These are phyloP conservation scores for Kodamaea restingae DNA, from an alignment of 805 yeast species.

Conservation along the genomic window DNA sequence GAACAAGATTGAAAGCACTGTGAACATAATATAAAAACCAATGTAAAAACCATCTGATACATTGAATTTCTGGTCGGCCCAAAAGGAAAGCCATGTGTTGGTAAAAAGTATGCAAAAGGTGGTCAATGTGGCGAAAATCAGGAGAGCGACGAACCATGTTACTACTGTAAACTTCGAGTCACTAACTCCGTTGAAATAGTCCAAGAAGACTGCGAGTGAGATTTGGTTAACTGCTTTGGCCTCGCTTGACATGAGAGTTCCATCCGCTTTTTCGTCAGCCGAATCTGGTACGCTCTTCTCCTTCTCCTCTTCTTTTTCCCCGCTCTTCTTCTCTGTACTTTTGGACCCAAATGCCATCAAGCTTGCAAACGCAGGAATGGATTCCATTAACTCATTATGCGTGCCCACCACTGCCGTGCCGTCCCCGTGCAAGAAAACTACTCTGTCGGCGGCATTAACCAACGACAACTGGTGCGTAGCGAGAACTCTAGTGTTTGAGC, in stretches of 20 bases:
- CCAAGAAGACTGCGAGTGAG: conserved; percentile 26
- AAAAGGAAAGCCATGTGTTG: conserved; percentile 79
- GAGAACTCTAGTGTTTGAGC: conserved; percentile 61
- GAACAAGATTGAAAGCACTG: conserved; percentile 45
- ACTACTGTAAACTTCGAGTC: neutral
- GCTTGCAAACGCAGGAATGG: conserved; percentile 30
- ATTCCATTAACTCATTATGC: conserved; percentile 44
- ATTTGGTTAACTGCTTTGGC: conserved; percentile 25
- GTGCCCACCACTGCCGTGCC: conserved; percentile 61
- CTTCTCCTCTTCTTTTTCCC: conserved; percentile 3
- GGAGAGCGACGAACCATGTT: conserved; percentile 12
- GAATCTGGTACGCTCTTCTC: neutral
- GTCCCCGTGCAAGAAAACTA: conserved; percentile 65
- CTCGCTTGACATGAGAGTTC: conserved; percentile 13
- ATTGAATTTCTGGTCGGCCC: conserved; percentile 60
- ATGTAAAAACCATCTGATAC: conserved; percentile 57
- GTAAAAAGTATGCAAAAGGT: conserved; percentile 55
- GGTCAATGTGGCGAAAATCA: conserved; percentile 31
- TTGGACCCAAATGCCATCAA: conserved; percentile 37
- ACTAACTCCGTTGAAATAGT: conserved; percentile 19
- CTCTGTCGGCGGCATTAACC: conserved; percentile 62
- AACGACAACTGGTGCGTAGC: conserved; percentile 84
- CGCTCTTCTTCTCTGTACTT: conserved; percentile 11
- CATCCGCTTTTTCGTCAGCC: conserved; percentile 2
- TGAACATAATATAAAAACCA: conserved; percentile 66